Base-by-base conservation (phyloP, 1,284 basidiomycete genomes). In the Rhodotorula mucilaginosa region DNA sequence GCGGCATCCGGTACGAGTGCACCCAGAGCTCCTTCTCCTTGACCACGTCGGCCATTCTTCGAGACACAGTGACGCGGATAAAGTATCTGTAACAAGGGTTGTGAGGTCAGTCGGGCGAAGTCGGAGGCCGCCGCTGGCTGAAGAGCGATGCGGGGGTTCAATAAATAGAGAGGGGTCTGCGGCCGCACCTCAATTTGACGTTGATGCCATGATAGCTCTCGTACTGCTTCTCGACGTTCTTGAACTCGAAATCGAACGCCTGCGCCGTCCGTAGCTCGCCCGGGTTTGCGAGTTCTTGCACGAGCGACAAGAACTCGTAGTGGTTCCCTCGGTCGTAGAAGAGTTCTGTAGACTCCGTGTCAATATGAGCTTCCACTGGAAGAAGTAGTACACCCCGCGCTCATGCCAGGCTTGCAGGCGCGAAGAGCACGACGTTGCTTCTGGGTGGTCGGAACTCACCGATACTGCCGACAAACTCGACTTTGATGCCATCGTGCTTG, bases 161-260 rank as follows among this genome's bases (percentile, higher is more conserved):
- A n/a, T n/a, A n/a, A n/a, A n/a, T n/a, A n/a, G n/a, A n/a, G n/a
- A 8, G 23, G 58, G 1, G 58, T 1, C 18, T 4, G 23, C 19
- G 21, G 23, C 82, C 88, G 74, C 73, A 93, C 92, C 93, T 84
- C 75, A 99, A 86, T 83, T 97, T 97, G 74, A 99, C 96, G 79
- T 99, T 99, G 81, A 98, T 98, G 1, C 96, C 96, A 76, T 94
- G 90, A 81, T 98, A 98, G 79, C 91, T 93, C 84, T 99, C 96
- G 79, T 93, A 97, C 80, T 96, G 93, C 84, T 99, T 98, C 87
- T 99, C 97, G 61, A 99, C 92, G 79, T 97, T 98, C 85, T 98
- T 98, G 87, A 99, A 99, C 77, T 88, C 86, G 82, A 99, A 99
- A 67, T 97, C 93, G 78, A 90, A 96, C 23, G 93, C 92, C 82